phyloP scores from a whole-genome alignment of 148 eudicot genomes.

The Chenopodium album region DNA sequence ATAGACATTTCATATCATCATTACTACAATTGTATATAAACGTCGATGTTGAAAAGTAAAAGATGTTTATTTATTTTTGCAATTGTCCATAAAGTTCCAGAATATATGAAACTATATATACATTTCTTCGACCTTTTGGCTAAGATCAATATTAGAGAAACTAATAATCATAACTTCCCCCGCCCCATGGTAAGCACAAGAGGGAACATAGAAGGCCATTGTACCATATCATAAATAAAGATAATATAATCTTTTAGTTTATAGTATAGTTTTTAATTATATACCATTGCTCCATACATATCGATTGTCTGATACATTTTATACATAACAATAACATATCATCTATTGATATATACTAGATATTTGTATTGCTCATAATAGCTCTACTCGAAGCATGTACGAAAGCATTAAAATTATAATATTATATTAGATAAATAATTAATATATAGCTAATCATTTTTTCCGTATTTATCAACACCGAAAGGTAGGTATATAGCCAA shows the following conservation, averaged over 20 bases:
- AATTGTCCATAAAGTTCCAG: no score
- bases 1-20: no score
- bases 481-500: neutral
- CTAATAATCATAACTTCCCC: neutral
- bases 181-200: neutral
- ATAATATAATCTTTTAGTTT: neutral
- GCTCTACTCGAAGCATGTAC: neutral
- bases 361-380: neutral
- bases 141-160: neutral
- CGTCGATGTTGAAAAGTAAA: no score
- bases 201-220: constrained; percentile 15
- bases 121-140: neutral
- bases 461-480: constrained; percentile 4
- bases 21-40: no score
- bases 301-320: neutral
- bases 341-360: neutral
- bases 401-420: neutral
- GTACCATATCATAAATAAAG: constrained; percentile 4
- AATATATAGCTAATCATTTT: neutral
- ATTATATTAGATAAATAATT: neutral
- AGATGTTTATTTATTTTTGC: no score
- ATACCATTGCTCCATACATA: neutral
- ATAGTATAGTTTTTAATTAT: neutral
- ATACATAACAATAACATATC: neutral
- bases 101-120: no score